These are phyloP conservation scores for Claviceps pazoutovae DNA, from an alignment of 2,329 filamentous ascomycete genomes.

Conservation along the genomic window DNA sequence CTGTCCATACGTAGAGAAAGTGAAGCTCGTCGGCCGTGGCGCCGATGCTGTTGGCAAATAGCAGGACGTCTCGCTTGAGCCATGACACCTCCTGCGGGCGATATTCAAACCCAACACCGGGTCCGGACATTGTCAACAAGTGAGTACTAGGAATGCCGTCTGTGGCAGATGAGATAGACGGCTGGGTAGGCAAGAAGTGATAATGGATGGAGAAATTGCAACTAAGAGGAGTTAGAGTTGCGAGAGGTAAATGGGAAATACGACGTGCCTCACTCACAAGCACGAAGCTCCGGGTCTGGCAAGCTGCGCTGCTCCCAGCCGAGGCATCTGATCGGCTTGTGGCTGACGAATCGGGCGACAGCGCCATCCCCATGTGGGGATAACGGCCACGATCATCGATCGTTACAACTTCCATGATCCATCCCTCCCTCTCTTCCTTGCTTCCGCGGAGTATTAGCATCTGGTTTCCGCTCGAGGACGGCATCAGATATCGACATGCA, in stretches of 20 bases:
- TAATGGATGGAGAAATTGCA: neutral
- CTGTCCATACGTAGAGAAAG: conserved; percentile 60
- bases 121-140: conserved; percentile 23
- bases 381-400: too few species aligned
- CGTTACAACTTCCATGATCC: neutral
- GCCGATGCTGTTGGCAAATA: conserved; percentile 86
- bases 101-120: conserved; percentile 64
- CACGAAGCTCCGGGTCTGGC: neutral
- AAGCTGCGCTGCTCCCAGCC: neutral
- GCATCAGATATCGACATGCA: too few species aligned
- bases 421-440: neutral
- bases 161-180: neutral
- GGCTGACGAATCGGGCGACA: neutral
- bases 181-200: neutral
- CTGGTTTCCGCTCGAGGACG: too few species aligned
- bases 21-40: conserved; percentile 77
- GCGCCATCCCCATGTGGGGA: too few species aligned
- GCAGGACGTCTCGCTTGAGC: conserved; percentile 74
- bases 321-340: neutral
- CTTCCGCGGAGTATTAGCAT: neutral
- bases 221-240: neutral
- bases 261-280: neutral
- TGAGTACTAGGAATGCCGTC: too few species aligned
- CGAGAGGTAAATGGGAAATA: neutral
- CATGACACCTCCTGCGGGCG: conserved; percentile 63